Base-by-base conservation (phyloP, 192 early-diverging fungal genomes). In the Lunasporangiospora selenospora region DNA sequence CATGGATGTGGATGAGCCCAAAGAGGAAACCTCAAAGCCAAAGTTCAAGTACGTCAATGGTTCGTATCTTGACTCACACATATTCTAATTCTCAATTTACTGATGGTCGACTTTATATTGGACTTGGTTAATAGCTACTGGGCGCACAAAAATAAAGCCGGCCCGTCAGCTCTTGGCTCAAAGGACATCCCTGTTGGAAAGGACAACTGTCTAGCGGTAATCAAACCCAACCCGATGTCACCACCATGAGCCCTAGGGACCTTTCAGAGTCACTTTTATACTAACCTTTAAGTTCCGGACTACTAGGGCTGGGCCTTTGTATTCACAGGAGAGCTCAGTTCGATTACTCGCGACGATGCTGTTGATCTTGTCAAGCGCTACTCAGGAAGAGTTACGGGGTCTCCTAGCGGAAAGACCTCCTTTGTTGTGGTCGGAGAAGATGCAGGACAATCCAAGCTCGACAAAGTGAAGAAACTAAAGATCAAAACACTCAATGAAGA, bases 381-480 rank as follows among this genome's bases (percentile, higher is more conserved):
- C 70, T 65, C 26, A 43, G 92, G 92, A 16, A 80, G 88, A 31
- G 84, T 96, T 11, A 96, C 93, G 0, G 73, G 78, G 10, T 76
- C 82, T 0, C 84, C 89, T 23, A 94, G 91, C 62, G 86, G 87
- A 16, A 92, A 89, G 64, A 99, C 98, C 1, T 84, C 86, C 0
- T 98, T 88, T 63, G 73, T 98, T 16, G 85, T 99, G 1, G 85
- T 91, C 13, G 98, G 98, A 16, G 83, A 88, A 24, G 94, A 95
- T 45, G 84, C 93, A 15, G 98, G 98, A 10, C 84, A 83, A 37
- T 85, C 84, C 43, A 99, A 99, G 67, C 64, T 90, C 9, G 81
- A 85, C 24, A 95, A 96, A 66, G 92, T 89, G 24, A 83, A 89
- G 53, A 62, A 83, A 7, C 40, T 89, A 21, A 85, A 86, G 5